Percentiles rank a stretch among this genome's conserved stretches.
Conservation (phyloP, 1,284 basidiomycete genomes). For the Marasmius oreades region DNA sequence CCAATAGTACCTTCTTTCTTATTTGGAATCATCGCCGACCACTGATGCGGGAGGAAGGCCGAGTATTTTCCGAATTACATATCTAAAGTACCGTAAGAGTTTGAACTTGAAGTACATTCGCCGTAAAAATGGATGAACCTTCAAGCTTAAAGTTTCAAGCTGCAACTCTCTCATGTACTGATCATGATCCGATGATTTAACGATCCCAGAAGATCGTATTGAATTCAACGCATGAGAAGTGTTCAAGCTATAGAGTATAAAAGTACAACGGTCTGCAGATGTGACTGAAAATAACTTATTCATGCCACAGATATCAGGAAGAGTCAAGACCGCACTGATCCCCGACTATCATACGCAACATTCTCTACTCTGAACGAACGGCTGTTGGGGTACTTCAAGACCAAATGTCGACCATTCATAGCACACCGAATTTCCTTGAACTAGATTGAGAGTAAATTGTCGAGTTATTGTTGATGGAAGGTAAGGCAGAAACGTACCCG, state of each 20-base stretch:
- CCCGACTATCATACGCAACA: constrained; percentile 22
- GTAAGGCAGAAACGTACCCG: constrained; percentile 28
- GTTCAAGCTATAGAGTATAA: background rate
- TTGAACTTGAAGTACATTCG: no score
- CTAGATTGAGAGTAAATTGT: constrained; percentile 29
- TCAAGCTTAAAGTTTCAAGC: no score
- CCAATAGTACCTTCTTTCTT: no score
- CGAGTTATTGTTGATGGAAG: background rate
- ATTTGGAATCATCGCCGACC: no score
- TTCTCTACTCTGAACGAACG: constrained; percentile 48
- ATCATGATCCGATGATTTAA: background rate
- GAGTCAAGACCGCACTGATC: constrained; percentile 33
- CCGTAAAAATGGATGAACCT: no score
- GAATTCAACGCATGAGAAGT: background rate
- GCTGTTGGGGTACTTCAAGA: constrained; percentile 65
- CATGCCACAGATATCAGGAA: background rate
- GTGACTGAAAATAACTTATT: background rate
- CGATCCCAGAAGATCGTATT: background rate
- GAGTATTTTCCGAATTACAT: no score
- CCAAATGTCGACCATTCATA: constrained; percentile 54
- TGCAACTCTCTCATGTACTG: no score
- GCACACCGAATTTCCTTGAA: constrained; percentile 65
- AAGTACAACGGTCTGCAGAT: background rate
- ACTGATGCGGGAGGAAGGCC: no score
- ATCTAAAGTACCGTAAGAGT: no score